Conservation (phyloP, 2,329 filamentous ascomycete species). For the Claviceps pazoutovae region DNA sequence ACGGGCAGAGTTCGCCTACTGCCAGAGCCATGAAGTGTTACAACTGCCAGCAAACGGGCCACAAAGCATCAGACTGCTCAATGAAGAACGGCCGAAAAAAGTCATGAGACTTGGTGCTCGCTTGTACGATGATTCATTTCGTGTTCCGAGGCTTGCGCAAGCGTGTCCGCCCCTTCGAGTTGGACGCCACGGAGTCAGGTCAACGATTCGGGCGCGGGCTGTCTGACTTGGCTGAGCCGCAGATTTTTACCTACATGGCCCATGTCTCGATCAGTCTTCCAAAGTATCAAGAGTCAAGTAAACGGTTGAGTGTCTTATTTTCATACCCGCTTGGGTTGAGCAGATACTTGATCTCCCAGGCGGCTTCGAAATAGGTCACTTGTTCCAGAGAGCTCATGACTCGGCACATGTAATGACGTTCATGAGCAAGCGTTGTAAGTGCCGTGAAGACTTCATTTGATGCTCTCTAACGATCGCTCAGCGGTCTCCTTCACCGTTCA, state of each 20-base stretch:
- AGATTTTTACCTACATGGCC: neutral
- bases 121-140: neutral
- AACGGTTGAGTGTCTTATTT: neutral
- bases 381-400: neutral
- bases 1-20: slow-evolving; percentile 9
- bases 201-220: neutral
- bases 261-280: neutral
- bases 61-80: slow-evolving; percentile 44
- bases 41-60: slow-evolving; percentile 47
- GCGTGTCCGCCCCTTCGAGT: neutral
- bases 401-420: neutral
- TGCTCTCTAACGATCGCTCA: neutral
- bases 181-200: neutral
- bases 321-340: neutral
- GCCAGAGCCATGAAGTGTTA: slow-evolving; percentile 33
- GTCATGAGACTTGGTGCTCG: neutral
- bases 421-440: neutral
- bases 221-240: neutral
- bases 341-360: neutral
- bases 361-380: neutral
- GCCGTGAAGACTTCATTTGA: neutral
- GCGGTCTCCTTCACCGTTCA: neutral
- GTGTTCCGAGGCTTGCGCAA: neutral
- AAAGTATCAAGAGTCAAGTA: neutral
- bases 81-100: slow-evolving; percentile 9